Evolutionary conservation across 768 basidiomycete genomes (phyloP), one percentile per base, ranked within the genome.

Genomic region (Agaricus sinodeliciosus): DNA sequence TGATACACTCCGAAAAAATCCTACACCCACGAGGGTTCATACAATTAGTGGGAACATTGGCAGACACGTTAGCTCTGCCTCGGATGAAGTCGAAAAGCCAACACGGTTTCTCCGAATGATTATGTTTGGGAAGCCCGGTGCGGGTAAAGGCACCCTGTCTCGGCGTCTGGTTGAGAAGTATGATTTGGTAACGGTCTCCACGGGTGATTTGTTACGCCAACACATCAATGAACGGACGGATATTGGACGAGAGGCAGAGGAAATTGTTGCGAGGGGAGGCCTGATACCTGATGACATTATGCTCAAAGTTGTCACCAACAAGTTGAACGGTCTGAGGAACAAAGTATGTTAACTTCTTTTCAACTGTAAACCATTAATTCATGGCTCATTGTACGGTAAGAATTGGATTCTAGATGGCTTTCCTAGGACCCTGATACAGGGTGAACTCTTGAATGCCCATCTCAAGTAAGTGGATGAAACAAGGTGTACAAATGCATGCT

Each of bases 401-500:
- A 85, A 89, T 62, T 94, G 93, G 93, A 87, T 95, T 57, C 67
- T 94, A 41, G 94, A 95, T 59, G 94, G 94, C 26, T 94, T 95
- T 62, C 94, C 94, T 48, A 84, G 93, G 35, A 95, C 92, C 9
- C 69, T 92, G 1, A 80, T 76, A n/a, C 93, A 95, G 66, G 91
- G 86, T 3, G 73, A 81, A 64, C 73, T 92, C 42, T 75, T 95
- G 8, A 87, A 94, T 68, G 71, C 74, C 16, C 80, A 90, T 66
- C 78, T 94, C 48, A 76, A 76, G 87, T 87, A 58, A 36, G 80
- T 66, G 39, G 26, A 56, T 19, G 9, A 28, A 41, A 36, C 12
- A 8, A 11, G 51, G 28, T 22, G 18, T 31, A n/a, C 26, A 16
- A 6, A 15, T 37, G 9, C 15, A 22, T 40, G 12, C 18, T 22